Percentiles rank a stretch among this genome's conserved stretches.
These are phyloP conservation scores for Colletotrichum higginsianum DNA, from an alignment of 2,329 filamentous ascomycete genomes.

Conservation along the genomic window DNA sequence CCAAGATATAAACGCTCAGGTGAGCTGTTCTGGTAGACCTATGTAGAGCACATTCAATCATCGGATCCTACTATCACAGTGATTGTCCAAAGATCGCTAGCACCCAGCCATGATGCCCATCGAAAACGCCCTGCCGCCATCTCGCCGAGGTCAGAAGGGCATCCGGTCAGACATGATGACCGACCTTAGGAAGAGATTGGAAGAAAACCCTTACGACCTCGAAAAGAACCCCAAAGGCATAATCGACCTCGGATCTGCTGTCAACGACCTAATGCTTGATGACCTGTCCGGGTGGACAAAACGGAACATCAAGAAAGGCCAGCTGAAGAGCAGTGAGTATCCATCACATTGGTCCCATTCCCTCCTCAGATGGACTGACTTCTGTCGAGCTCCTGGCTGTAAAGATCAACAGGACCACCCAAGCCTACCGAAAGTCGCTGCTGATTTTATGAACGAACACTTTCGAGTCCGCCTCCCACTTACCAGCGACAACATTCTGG, in stretches of 20 bases:
- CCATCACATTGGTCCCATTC: too few relatives aligned
- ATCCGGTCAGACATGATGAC: not conserved
- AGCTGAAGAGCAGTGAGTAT: constrained; percentile 7
- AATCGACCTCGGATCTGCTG: constrained; percentile 27
- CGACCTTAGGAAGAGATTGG: not conserved
- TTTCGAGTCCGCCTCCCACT: constrained; percentile 25
- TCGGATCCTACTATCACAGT: not conserved
- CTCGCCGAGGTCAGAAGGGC: not conserved
- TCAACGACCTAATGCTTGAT: constrained; percentile 33
- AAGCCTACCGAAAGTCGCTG: not conserved
- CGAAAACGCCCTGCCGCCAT: constrained; percentile 1
- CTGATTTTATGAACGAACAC: constrained; percentile 30
- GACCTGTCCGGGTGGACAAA: constrained; percentile 20
- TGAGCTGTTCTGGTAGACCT: not conserved
- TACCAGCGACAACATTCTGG: constrained; percentile 19
- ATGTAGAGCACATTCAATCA: not conserved
- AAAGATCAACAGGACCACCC: not conserved
- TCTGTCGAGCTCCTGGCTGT: constrained; percentile 7
- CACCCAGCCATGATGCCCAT: not conserved
- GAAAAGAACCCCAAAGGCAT: constrained; percentile 21
- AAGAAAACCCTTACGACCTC: constrained; percentile 2
- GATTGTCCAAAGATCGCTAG: not conserved
- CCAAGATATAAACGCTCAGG: not conserved
- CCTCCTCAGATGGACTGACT: not conserved
- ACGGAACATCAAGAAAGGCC: constrained; percentile 24